Base-by-base conservation (phyloP, 1,284 basidiomycete species). In the Amylostereum chailletii region DNA sequence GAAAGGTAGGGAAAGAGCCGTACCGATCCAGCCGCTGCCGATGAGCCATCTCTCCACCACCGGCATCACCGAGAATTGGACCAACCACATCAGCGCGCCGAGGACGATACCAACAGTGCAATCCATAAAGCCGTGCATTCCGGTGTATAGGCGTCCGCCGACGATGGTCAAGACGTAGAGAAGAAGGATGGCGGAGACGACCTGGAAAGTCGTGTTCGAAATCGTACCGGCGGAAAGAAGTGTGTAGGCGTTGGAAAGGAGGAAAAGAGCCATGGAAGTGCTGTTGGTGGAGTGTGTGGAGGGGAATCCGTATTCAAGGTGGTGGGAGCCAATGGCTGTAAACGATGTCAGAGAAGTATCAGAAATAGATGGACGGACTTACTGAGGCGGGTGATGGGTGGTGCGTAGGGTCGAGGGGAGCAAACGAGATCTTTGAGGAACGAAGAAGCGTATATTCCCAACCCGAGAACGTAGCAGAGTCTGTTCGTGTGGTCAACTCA, bases 221-320 rank as follows among this genome's bases (percentile, higher is more conserved):
- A 58, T 54, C 5, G 57, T 31, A 5, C 58, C 51, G 4, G 54
- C 56, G 37, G 68, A 70, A 45, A 77, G 74, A 29, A 77, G 68
- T 10, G 65, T 63, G 58, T 82, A 74, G 43, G 84, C 60, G 47
- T 81, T 70, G 3, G 76, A 67, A 55, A 77, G 82, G 56, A 90
- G 70, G 64, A 86, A 89, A 3, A 95, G 74, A 0, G 91, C 92
- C 55, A 95, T 90, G 36, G 90, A 92, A 49, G 94, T 79, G 45
- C 83, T 81, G 64, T 95, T 97, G 1, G 94, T 93, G 1, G 92
- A 90, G 62, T 99, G 95, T 0, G 94, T 97, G 0, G 94, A 97
- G 0, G 94, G 94, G 62, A 98, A 97, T 11, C 95, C 94, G 62
- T 93, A 94, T 67, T 93, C 90, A 2, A 90, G 74, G 57, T 92